Evolutionary conservation across 257 asterid species (phyloP), one percentile per base, ranked within the genome.

Genomic region (Buddleja alternifolia): DNA sequence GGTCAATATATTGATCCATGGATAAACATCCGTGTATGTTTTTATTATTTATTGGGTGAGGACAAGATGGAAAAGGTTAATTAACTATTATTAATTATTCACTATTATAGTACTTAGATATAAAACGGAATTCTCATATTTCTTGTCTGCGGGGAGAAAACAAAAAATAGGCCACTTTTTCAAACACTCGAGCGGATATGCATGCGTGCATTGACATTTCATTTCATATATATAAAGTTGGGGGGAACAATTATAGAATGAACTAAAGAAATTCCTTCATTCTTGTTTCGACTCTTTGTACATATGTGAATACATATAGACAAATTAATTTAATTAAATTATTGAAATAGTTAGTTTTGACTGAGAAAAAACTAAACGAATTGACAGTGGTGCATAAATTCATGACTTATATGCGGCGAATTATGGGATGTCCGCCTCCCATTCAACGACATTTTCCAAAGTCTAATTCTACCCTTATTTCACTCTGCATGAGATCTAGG

Each of bases 391-490:
- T 55, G 81, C 86, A 72, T 76, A 81, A 81, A 69, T 75, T 77
- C 75, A 71, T 83, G 77, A 85, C 71, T 70, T 73, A 79, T 71
- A 72, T 57, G 78, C 76, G 87, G 77, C 84, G 80, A 80, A 71
- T 73, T 77, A 53, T 19, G 66, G 90, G 83, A 80, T 52, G 63
- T 57, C 88, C 88, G 90, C 85, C 77, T 83, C 87, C 77, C 44
- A 10, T 87, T 85, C 89, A 83, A 90, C 90, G 85, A 85, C 95
- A 87, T 70, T 82, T 81, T 74, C 80, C 70, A 19, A 48, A 76
- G 46, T 69, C 73, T 71, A 59, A 37, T 61, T 74, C 45, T 34
- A 65, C 66, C 60, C 63, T 29, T 19, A 10, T 53, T 55, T 68
- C 74, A 39, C 56, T 63, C 11, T 34, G 63, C 56, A 63, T 61